phyloP scores from a whole-genome alignment of 1,139 yeast genomes.

The Diutina mesorugosa region DNA sequence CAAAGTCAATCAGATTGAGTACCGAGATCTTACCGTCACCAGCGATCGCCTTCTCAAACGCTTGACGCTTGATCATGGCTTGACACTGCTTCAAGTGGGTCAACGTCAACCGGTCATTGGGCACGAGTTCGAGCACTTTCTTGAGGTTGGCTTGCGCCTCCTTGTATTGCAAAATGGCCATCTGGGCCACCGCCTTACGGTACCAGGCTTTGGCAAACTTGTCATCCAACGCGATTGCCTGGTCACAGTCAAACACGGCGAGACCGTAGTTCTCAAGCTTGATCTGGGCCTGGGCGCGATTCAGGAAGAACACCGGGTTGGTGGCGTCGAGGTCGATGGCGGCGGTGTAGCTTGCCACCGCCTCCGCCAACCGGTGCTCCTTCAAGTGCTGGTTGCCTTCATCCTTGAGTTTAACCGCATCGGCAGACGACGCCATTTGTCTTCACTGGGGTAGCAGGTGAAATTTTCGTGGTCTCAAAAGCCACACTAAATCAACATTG shows the following conservation, averaged over 20 bases:
- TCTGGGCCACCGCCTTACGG: conserved; percentile 72
- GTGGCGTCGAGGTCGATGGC: conserved; percentile 62
- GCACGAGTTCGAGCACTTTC: conserved; percentile 46
- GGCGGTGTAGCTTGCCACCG: conserved; percentile 56
- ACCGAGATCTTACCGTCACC: conserved; percentile 34
- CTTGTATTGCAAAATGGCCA: conserved; percentile 65
- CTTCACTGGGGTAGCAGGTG: neutral
- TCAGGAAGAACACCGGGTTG: conserved; percentile 70
- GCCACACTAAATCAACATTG: too few species aligned
- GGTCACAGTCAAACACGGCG: conserved; percentile 67
- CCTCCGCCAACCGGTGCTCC: conserved; percentile 48
- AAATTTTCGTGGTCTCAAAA: neutral
- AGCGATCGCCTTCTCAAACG: conserved; percentile 82
- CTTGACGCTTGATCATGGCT: conserved; percentile 55
- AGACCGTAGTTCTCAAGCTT: conserved; percentile 78
- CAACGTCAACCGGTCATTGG: conserved; percentile 59
- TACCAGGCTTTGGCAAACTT: conserved; percentile 65
- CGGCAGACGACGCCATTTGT: neutral
- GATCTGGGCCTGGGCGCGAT: conserved; percentile 84
- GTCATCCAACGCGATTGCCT: conserved; percentile 57
- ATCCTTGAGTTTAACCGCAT: conserved; percentile 32
- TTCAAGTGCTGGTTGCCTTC: conserved; percentile 66
- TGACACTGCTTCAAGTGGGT: conserved; percentile 49
- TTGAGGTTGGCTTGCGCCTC: conserved; percentile 66
- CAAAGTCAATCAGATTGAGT: conserved; percentile 31